Evolutionary conservation across 2,329 filamentous ascomycete species (phyloP), one percentile per base, ranked within the genome.

Genomic region (Paecilomyces niveus): DNA sequence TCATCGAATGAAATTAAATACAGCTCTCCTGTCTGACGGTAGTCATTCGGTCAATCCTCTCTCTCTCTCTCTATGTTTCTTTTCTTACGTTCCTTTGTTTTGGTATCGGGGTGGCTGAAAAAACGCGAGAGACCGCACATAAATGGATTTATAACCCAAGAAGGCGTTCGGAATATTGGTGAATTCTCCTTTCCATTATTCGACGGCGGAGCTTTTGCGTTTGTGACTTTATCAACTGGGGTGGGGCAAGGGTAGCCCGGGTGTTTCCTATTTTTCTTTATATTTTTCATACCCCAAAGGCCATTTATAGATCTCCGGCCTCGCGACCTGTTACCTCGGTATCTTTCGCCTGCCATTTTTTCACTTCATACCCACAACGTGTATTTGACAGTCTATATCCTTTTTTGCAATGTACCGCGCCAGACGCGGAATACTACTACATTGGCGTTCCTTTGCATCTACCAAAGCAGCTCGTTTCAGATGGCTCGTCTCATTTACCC

Each of bases 221-320:
- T 54, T 49, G 26, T 32, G 53, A 18, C 22, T 35, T 54, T 54
- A 55, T 58, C 18, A 18, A 29, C 53, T 55, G 45, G 39, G 32
- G 58, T 56, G 33, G 39, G 55, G 55, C 55, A 31, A 57, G 45
- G 55, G 39, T 57, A 52, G 49, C 45, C 54, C 54, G 45, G 39
- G n/a, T 52, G 51, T 57, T 22, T 26, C 31, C 52, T 45, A 56
- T 60, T 58, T 51, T 64, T 61, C 49, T 57, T 57, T 59, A 68
- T 59, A 57, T 65, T 62, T 22, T 68, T 72, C 72, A 74, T 75
- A 74, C 72, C 71, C 71, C 68, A 67, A 59, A 72, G 68, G 72
- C 68, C 67, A 63, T 68, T 66, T 62, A 72, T 72, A 74, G 69
- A 73, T 64, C 67, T 63, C 61, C 62, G 70, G 69, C 68, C 68